Evolutionary conservation across 2,329 filamentous ascomycete genomes (phyloP).

Genomic region (Malbranchea zuffiana): DNA sequence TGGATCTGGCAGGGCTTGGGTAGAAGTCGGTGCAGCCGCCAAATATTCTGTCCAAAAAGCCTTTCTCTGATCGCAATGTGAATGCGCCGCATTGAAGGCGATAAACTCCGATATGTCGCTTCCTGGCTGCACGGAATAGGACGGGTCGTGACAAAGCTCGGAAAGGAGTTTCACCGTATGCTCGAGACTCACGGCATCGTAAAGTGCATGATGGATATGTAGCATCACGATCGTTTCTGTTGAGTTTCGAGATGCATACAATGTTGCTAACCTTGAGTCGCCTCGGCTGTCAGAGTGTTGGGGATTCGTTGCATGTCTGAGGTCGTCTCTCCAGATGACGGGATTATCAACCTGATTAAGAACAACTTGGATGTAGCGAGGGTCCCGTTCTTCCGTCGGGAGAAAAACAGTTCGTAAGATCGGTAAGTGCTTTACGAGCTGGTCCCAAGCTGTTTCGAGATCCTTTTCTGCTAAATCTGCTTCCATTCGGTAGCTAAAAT

Average conservation of each 20-base stretch:
- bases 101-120: conserved; percentile 35
- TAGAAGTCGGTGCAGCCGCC: neutral
- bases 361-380: conserved; percentile 55
- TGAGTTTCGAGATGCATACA: conserved; percentile 26
- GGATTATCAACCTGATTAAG: conserved; percentile 32
- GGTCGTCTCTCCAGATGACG: conserved; percentile 22
- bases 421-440: conserved; percentile 44
- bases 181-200: conserved; percentile 72
- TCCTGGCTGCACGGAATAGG: conserved; percentile 14
- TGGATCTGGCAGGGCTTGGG: neutral
- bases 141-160: conserved; percentile 28
- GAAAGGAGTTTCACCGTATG: conserved; percentile 47
- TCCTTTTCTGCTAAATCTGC: conserved; percentile 28
- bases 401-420: conserved; percentile 61
- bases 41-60: conserved; percentile 39
- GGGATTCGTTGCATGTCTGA: conserved; percentile 17
- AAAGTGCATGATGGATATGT: conserved; percentile 73
- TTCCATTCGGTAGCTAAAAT: conserved; percentile 52
- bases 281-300: conserved; percentile 13
- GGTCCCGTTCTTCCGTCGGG: conserved; percentile 35
- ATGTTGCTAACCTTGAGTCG: conserved; percentile 20
- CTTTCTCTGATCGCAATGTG: conserved; percentile 23
- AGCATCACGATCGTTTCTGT: conserved; percentile 37
- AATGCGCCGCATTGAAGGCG: conserved; percentile 22
- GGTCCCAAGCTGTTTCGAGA: conserved; percentile 52